Percentiles rank a stretch among this genome's conserved stretches.
Evolutionary conservation across 148 eudicot species (phyloP).

Genomic region (Bassia scoparia): DNA sequence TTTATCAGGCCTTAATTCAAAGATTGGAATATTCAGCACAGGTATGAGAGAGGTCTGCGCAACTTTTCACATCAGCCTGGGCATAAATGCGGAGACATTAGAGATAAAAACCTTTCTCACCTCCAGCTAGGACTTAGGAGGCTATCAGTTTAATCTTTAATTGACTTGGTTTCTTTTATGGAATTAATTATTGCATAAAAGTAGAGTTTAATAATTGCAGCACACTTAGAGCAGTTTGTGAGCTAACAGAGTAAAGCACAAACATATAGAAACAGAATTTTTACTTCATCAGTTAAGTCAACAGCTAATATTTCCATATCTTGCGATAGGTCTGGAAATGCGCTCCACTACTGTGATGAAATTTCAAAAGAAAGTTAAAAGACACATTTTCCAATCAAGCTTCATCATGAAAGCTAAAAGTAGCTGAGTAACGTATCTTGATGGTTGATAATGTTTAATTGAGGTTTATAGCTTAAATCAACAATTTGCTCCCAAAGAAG

Average conservation of each 20-base stretch:
- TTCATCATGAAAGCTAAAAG: constrained; percentile 16
- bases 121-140: too few relatives aligned
- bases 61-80: neutral
- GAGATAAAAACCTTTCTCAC: neutral
- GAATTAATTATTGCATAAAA: neutral
- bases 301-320: constrained; percentile 80
- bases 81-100: neutral
- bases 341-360: constrained; percentile 76
- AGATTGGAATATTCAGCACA: neutral
- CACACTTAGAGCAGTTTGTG: neutral
- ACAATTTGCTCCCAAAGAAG: constrained; percentile 99
- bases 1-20: too few relatives aligned
- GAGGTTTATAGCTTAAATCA: constrained; percentile 96
- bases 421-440: constrained; percentile 58
- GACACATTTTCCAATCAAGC: neutral
- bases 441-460: constrained; percentile 63
- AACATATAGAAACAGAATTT: neutral
- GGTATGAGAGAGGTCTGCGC: neutral
- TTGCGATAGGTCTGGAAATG: constrained; percentile 75
- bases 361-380: constrained; percentile 17
- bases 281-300: constrained; percentile 85
- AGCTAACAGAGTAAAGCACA: constrained; percentile 2
- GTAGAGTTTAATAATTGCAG: neutral
- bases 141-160: neutral
- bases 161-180: neutral